Percentiles rank a stretch among this genome's conserved stretches.
Conservation (phyloP, 1,284 basidiomycete genomes). For the Laetiporus sulphureus region DNA sequence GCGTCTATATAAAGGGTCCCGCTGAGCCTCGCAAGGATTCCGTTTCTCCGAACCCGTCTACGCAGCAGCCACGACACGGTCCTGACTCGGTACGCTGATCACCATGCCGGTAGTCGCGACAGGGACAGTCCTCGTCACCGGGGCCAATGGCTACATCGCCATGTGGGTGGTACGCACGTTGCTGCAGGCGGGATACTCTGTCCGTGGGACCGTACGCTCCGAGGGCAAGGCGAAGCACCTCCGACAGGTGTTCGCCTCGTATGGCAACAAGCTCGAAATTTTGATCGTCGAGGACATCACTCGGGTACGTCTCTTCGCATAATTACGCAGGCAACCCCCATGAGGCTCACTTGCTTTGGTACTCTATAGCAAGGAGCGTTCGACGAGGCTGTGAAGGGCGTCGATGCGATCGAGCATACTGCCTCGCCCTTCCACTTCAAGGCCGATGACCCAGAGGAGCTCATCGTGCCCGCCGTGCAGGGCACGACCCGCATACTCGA, state of each 20-base stretch:
- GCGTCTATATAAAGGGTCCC: no score
- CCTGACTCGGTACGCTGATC: no score
- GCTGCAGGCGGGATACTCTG: slow-evolving; percentile 38
- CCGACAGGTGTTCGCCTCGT: slow-evolving; percentile 37
- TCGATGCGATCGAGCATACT: slow-evolving; percentile 38
- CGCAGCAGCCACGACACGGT: no score
- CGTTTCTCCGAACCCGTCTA: no score
- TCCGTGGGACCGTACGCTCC: slow-evolving; percentile 52
- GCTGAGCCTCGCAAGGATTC: no score
- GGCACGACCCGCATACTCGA: slow-evolving; percentile 20
- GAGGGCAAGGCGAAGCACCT: slow-evolving; percentile 45
- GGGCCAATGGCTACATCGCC: slow-evolving; percentile 37
- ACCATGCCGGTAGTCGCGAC: slow-evolving; percentile 23
- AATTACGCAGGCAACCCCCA: background rate
- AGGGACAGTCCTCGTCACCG: slow-evolving; percentile 32
- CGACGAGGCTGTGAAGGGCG: slow-evolving; percentile 35
- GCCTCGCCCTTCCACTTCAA: slow-evolving; percentile 36
- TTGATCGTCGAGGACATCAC: slow-evolving; percentile 52
- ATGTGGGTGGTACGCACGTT: slow-evolving; percentile 32
- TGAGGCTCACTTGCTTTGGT: background rate
- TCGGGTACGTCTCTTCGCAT: slow-evolving; percentile 26
- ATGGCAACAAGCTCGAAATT: slow-evolving; percentile 40
- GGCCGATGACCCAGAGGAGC: slow-evolving; percentile 27
- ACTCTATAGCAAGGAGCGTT: slow-evolving; percentile 29
- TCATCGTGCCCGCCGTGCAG: slow-evolving; percentile 22